phyloP scores from a whole-genome alignment of 192 early-diverging fungal species.

The Dispira parvispora region DNA sequence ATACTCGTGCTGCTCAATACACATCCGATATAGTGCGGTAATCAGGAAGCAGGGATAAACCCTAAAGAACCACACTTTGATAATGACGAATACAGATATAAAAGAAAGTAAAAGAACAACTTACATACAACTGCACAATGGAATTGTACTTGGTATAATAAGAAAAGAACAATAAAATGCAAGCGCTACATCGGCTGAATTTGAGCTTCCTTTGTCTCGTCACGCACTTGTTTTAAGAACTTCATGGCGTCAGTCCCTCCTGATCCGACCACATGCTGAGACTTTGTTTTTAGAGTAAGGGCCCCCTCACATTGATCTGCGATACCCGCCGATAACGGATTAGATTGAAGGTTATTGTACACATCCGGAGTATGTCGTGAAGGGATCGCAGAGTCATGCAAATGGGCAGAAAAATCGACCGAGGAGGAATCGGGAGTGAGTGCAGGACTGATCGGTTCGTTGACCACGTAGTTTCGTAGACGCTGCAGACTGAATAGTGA shows the following conservation, averaged over 20 bases:
- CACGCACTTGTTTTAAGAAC: slow-evolving; percentile 78
- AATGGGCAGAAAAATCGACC: not conserved
- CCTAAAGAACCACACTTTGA: too few relatives aligned
- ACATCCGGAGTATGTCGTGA: not conserved
- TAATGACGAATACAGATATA: not conserved
- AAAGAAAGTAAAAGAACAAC: not conserved
- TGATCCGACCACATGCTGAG: slow-evolving; percentile 43
- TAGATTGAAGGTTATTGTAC: not conserved
- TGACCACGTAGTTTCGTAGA: too few relatives aligned
- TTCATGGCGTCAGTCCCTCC: slow-evolving; percentile 81
- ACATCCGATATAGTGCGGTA: too few relatives aligned
- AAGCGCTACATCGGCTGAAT: not conserved
- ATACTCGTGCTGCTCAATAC: too few relatives aligned
- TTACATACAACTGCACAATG: not conserved
- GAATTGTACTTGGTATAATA: not conserved
- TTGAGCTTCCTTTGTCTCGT: slow-evolving; percentile 53
- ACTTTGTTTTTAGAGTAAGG: too few relatives aligned
- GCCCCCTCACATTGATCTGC: too few relatives aligned
- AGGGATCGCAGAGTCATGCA: not conserved
- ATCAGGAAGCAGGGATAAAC: too few relatives aligned
- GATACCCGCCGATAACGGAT: slow-evolving; percentile 20
- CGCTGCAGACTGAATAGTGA: too few relatives aligned
- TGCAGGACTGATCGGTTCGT: not conserved
- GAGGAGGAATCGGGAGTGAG: not conserved
- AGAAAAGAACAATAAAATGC: not conserved